phyloP scores from a whole-genome alignment of 1,284 basidiomycete species.

The Bjerkandera adusta region DNA sequence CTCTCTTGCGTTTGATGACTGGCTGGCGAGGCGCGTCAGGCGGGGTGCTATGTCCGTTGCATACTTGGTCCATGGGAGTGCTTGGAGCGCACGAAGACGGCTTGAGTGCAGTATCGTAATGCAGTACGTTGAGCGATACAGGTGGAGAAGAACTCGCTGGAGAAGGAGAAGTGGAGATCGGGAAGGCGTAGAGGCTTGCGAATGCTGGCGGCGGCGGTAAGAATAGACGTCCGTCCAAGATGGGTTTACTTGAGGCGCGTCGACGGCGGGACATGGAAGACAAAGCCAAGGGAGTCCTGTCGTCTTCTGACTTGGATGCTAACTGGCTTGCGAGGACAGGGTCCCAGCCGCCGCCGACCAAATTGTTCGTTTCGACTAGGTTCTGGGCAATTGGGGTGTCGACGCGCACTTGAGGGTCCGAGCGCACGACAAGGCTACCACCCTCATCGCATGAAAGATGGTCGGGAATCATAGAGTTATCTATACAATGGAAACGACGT shows the following conservation, averaged over 20 bases:
- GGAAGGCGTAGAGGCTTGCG: slow-evolving; percentile 8
- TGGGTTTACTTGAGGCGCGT: slow-evolving; percentile 25
- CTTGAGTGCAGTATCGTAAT: not conserved
- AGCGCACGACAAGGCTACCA: no score
- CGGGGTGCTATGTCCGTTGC: slow-evolving; percentile 26
- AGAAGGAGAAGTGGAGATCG: slow-evolving; percentile 2
- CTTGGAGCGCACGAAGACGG: no score
- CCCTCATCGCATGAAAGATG: no score
- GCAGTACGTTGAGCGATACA: not conserved
- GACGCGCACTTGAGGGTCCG: no score
- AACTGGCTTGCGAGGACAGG: no score
- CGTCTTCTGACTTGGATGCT: no score
- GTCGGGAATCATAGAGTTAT: no score
- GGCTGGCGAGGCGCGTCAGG: slow-evolving; percentile 14
- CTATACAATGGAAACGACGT: no score
- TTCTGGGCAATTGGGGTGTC: no score
- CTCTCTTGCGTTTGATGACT: not conserved
- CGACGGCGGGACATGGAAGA: slow-evolving; percentile 28
- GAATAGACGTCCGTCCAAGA: slow-evolving; percentile 22
- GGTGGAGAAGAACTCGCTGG: no score
- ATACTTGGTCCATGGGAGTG: slow-evolving; percentile 32
- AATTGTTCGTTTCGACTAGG: no score
- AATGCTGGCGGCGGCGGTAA: slow-evolving; percentile 21
- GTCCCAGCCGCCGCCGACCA: no score
- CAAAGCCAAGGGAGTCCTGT: not conserved